Evolutionary conservation across 2,329 filamentous ascomycete species (phyloP).

Genomic region (Hypoxylon sp.): DNA sequence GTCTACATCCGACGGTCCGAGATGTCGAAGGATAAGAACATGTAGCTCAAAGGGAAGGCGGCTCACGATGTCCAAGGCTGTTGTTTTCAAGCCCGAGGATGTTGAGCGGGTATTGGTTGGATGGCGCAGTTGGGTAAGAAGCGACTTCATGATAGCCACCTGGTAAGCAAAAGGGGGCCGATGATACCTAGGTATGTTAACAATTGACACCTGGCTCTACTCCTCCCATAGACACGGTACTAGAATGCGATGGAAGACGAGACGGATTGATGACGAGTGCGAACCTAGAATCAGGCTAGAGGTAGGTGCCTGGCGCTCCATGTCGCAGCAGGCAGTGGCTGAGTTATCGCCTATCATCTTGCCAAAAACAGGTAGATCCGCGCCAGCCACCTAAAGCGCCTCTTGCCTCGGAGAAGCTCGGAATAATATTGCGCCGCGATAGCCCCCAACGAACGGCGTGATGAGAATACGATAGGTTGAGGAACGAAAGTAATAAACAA

Average conservation of each 20-base stretch:
- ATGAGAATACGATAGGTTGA: no score
- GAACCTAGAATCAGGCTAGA: not conserved
- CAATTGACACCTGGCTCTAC: not conserved
- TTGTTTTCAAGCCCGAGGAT: not conserved
- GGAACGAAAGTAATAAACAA: no score
- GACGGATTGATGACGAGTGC: not conserved
- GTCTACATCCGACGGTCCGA: conserved; percentile 45
- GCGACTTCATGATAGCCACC: conserved; percentile 32
- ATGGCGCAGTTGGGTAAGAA: conserved; percentile 26
- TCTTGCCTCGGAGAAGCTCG: not conserved
- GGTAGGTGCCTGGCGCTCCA: not conserved
- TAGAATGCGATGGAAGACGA: not conserved
- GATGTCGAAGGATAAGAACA: conserved; percentile 42
- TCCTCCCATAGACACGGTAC: not conserved
- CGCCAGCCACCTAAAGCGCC: not conserved
- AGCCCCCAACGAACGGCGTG: no score
- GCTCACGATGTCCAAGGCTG: conserved; percentile 42
- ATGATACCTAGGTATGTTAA: no score
- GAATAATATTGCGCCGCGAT: not conserved
- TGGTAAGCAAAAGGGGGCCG: not conserved
- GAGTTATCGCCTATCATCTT: no score
- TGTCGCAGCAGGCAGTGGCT: not conserved
- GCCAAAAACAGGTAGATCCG: not conserved
- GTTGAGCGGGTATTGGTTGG: conserved; percentile 8
- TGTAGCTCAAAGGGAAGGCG: conserved; percentile 50